A percentile compares a stretch with the other conserved stretches of the same genome.
These are phyloP conservation scores for Podosphaera aphanis DNA, from an alignment of 2,329 filamentous ascomycete genomes.

Conservation along the genomic window DNA sequence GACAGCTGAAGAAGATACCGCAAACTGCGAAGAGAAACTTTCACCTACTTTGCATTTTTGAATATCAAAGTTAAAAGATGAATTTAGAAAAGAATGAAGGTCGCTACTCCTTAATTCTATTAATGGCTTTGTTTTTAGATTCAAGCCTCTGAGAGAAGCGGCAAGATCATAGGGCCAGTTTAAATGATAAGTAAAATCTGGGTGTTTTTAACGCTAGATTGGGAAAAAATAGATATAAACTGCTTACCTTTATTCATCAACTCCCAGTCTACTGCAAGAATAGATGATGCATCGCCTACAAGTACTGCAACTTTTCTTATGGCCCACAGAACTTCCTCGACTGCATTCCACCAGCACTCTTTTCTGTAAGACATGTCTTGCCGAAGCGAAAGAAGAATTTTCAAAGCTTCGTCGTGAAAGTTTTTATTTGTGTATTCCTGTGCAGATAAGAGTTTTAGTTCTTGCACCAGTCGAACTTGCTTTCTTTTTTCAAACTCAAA, in stretches of 20 bases:
- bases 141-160: slow-evolving; percentile 29
- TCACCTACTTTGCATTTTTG: slow-evolving; percentile 39
- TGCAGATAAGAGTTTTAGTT: slow-evolving; percentile 30
- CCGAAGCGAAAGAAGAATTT: slow-evolving; percentile 33
- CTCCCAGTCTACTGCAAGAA: slow-evolving; percentile 42
- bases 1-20: slow-evolving; percentile 32
- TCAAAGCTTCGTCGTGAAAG: slow-evolving; percentile 29
- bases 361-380: slow-evolving; percentile 29
- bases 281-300: slow-evolving; percentile 27
- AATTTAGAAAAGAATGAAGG: slow-evolving; percentile 28
- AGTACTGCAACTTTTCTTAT: slow-evolving; percentile 31
- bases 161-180: slow-evolving; percentile 39
- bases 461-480: slow-evolving; percentile 29
- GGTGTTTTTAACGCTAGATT: not conserved
- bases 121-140: slow-evolving; percentile 22
- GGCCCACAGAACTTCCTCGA: slow-evolving; percentile 37
- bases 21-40: slow-evolving; percentile 30
- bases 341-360: slow-evolving; percentile 35
- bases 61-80: slow-evolving; percentile 32
- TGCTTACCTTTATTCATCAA: slow-evolving; percentile 33
- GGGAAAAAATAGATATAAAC: not conserved
- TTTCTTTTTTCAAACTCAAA: slow-evolving; percentile 29
- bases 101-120: slow-evolving; percentile 28
- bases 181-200: slow-evolving; percentile 29
- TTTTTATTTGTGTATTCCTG: slow-evolving; percentile 28